Evolutionary conservation across 352 stramenopile species (phyloP).

Genomic region (Pythium rishiriense): DNA sequence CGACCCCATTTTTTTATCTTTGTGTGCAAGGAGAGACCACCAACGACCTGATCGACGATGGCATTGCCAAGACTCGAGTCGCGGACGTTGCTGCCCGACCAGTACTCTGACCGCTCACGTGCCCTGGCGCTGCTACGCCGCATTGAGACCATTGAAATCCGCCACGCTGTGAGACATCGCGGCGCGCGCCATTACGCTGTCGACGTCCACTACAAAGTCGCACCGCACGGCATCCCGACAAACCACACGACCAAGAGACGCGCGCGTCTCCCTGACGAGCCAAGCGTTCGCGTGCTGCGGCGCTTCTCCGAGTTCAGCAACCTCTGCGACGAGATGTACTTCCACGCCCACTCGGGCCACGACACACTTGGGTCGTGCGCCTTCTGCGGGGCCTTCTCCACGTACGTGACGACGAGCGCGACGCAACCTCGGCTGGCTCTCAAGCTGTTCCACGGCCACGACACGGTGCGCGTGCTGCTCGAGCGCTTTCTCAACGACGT

Average conservation of each 20-base stretch:
- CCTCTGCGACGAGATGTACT: slow-evolving; percentile 25
- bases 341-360: slow-evolving; percentile 20
- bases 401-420: slow-evolving; percentile 4
- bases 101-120: slow-evolving; percentile 18
- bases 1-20: too few relatives aligned
- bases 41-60: too few relatives aligned
- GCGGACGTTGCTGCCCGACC: slow-evolving; percentile 11
- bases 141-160: slow-evolving; percentile 17
- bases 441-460: slow-evolving; percentile 17
- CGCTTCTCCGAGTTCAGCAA: slow-evolving; percentile 28
- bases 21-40: too few relatives aligned
- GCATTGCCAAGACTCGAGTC: slow-evolving; percentile 1
- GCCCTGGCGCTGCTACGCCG: slow-evolving; percentile 19
- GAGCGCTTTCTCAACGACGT: slow-evolving; percentile 23
- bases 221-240: slow-evolving; percentile 8
- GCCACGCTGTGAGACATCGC: slow-evolving; percentile 8
- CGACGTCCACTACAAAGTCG: slow-evolving; percentile 18
- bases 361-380: neutral
- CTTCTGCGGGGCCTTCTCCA: slow-evolving; percentile 10
- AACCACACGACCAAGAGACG: neutral
- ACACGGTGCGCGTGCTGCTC: slow-evolving; percentile 10
- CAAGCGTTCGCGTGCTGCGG: slow-evolving; percentile 4
- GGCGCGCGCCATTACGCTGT: slow-evolving; percentile 18
- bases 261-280: neutral
- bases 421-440: slow-evolving; percentile 14